These are phyloP conservation scores for Rhamnella rubrinervis DNA, from an alignment of 331 rosid genomes.

Conservation along the genomic window DNA sequence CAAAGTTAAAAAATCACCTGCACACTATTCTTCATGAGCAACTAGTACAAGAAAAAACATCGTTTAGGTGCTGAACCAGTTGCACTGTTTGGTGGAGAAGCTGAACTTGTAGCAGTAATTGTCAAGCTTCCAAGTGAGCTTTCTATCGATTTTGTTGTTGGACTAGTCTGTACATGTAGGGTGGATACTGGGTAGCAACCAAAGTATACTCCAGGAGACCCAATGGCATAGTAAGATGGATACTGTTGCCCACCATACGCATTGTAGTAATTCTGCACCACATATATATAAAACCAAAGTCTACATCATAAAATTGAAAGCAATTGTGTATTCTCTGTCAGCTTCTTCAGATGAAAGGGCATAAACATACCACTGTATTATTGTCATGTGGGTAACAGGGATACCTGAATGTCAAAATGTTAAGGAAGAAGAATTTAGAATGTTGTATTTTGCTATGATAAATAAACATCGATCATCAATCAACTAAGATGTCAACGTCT, in stretches of 20 bases:
- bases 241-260: slow-evolving; percentile 48
- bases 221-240: slow-evolving; percentile 27
- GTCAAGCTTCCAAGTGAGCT: slow-evolving; percentile 26
- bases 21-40: too few species aligned
- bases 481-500: background rate
- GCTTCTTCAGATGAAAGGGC: background rate
- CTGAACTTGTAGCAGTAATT: slow-evolving; percentile 26
- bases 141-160: slow-evolving; percentile 35
- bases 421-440: background rate
- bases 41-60: background rate
- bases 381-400: slow-evolving; percentile 53
- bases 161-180: slow-evolving; percentile 20
- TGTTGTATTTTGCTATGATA: background rate
- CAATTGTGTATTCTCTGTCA: background rate
- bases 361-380: slow-evolving; percentile 46
- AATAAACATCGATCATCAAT: background rate
- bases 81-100: slow-evolving; percentile 35
- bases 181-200: slow-evolving; percentile 34
- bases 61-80: slow-evolving; percentile 32
- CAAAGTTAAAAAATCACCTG: too few species aligned
- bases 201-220: slow-evolving; percentile 19
- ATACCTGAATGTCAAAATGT: slow-evolving; percentile 39
- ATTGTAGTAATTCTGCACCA: slow-evolving; percentile 45
- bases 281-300: slow-evolving; percentile 4
- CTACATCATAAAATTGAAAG: background rate